Conservation (phyloP, 176 grass and related monocot genomes). For the Ampelocalamus luodianensis region DNA sequence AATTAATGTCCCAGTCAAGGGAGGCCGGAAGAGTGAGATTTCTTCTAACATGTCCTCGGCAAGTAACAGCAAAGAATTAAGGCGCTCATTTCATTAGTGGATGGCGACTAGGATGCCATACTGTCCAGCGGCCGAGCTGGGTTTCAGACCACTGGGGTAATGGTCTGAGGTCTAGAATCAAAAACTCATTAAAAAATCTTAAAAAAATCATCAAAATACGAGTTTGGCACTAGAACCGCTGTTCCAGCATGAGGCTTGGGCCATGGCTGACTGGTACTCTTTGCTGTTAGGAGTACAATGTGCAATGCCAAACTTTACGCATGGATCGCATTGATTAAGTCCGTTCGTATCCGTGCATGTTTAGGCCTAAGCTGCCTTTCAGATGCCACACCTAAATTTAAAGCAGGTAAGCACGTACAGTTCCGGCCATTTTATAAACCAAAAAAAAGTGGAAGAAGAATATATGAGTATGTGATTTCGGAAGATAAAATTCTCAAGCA, state of each 20-base stretch:
- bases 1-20: not conserved
- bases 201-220: no score
- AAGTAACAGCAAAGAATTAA: not conserved
- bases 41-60: no score
- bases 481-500: not conserved
- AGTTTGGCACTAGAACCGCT: no score
- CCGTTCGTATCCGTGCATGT: no score
- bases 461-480: no score
- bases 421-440: not conserved
- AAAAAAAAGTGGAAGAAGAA: not conserved
- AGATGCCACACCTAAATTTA: not conserved
- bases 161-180: no score
- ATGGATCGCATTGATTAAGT: not conserved
- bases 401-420: not conserved
- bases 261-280: no score
- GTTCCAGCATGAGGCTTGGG: no score
- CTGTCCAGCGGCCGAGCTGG: no score
- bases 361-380: not conserved
- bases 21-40: not conserved
- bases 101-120: not conserved
- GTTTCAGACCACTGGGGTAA: no score
- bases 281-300: not conserved
- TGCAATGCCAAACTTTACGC: conserved; percentile 22
- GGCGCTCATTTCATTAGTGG: not conserved
- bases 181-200: no score